Base-by-base conservation (phyloP, 2,329 filamentous ascomycete species). In the Sarocladium brachiariae region DNA sequence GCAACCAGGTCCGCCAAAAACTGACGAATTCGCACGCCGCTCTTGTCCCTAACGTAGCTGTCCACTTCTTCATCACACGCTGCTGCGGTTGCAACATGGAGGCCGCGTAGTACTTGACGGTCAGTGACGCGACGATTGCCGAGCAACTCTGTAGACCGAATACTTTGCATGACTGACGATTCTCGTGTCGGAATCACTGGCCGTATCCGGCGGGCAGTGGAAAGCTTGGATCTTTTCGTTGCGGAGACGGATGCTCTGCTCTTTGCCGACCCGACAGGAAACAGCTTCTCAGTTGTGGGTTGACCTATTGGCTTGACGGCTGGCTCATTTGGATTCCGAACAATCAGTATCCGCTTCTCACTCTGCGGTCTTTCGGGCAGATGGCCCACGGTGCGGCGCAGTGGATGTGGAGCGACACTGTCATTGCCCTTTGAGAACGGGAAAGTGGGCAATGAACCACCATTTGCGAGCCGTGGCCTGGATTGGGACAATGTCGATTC, bases 41-140 rank as follows among this genome's bases (percentile, higher is more conserved):
- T 80, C 53, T 71, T 70, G 19, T 72, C 64, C 24, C 70, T 65
- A 50, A 83, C 74, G 60, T 73, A 73, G 0, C 69, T 68, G 58
- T 82, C 77, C 2, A 80, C 70, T 31, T 71, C 64, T 51, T 77
- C 71, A 51, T 81, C 73, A 47, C 77, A 79, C 4, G 78, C 78
- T 10, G 78, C 79, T 4, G 74, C 74, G 25, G 76, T 71, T 4
- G 77, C 77, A 34, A 81, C 71, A 53, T 76, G 74, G 10, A 83
- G 63, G 0, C 78, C 79, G 48, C 71, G 68, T 46, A 81, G 68
- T 2, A 82, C 72, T 57, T 79, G 75, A 41, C 70, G 67, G 57
- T 81, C 73, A 21, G 63, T 63, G 19, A 48, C 49, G 14, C 56
- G 51, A 72, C 68, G 7, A 63, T 57, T 24, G 67, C 58, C 56